Percentiles rank a stretch among this genome's conserved stretches.
These are phyloP conservation scores for Exophiala sideris DNA, from an alignment of 2,329 filamentous ascomycete species.

Conservation along the genomic window DNA sequence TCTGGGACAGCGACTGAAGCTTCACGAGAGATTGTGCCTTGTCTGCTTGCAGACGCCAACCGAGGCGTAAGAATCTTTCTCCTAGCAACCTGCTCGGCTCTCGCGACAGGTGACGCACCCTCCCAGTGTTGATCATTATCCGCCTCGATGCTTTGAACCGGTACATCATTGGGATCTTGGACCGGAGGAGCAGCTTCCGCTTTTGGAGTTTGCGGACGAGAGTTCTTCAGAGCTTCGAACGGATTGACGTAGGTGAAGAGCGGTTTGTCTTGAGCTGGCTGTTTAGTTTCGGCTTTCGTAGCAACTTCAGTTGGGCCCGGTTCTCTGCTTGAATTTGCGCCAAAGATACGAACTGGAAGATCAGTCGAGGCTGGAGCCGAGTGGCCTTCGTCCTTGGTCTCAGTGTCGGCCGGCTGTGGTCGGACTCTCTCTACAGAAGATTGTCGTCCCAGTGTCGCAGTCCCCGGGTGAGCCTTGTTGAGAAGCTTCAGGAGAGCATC, in stretches of 20 bases:
- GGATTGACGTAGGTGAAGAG: conserved; percentile 71
- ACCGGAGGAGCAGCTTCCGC: background rate
- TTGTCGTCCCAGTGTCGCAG: conserved; percentile 3
- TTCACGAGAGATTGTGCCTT: conserved; percentile 18
- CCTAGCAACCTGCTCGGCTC: conserved; percentile 9
- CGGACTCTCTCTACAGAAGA: conserved; percentile 11
- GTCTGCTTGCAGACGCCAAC: conserved; percentile 8
- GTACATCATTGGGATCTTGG: conserved; percentile 35
- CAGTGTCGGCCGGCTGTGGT: conserved; percentile 1
- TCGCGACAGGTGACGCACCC: conserved; percentile 2
- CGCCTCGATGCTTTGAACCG: conserved; percentile 19
- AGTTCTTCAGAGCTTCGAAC: conserved; percentile 66
- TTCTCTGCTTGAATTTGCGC: conserved; percentile 28
- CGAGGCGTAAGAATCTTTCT: conserved; percentile 21
- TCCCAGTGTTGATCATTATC: conserved; percentile 6
- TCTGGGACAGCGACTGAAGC: conserved; percentile 11
- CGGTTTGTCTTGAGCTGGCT: conserved; percentile 39
- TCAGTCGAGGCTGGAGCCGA: conserved; percentile 29
- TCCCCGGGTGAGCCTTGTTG: conserved; percentile 60
- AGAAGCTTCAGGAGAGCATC: conserved; percentile 82
- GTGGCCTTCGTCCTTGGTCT: conserved; percentile 14
- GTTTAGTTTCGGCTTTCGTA: conserved; percentile 33
- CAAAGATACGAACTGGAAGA: conserved; percentile 35
- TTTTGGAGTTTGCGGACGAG: conserved; percentile 53
- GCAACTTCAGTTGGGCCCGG: conserved; percentile 39